Percentiles rank a stretch among this genome's conserved stretches.
Conservation (phyloP, 1,139 yeast species). For the Arxiozyma telluris region DNA sequence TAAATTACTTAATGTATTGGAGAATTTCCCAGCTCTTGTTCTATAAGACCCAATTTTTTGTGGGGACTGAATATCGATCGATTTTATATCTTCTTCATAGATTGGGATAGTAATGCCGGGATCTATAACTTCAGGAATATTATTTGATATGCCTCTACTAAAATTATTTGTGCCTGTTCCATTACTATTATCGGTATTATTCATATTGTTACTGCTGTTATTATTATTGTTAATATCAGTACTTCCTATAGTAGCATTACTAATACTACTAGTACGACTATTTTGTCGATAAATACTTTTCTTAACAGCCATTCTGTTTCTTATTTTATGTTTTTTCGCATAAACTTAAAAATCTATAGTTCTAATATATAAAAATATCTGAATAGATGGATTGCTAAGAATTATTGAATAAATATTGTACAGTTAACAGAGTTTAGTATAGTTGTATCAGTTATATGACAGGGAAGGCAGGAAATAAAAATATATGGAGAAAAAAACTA, state of each 20-base stretch:
- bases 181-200: neutral
- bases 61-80: constrained; percentile 14
- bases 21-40: constrained; percentile 27
- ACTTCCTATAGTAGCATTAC: neutral
- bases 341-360: neutral
- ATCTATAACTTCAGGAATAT: constrained; percentile 28
- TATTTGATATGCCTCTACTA: constrained; percentile 9
- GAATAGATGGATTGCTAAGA: too few relatives aligned
- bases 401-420: too few relatives aligned
- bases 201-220: neutral
- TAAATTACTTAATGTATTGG: constrained; percentile 28
- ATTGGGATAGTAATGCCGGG: constrained; percentile 31
- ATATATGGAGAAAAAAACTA: too few relatives aligned
- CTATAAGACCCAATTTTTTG: constrained; percentile 27
- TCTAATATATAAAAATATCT: too few relatives aligned
- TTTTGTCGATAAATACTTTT: neutral
- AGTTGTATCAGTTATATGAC: neutral
- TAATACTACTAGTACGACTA: neutral
- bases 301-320: neutral
- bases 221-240: neutral
- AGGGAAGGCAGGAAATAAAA: too few relatives aligned
- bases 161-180: neutral
- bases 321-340: neutral
- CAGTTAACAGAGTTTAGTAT: neutral
- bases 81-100: constrained; percentile 20